A percentile compares a stretch with the other conserved stretches of the same genome.
phyloP scores from a whole-genome alignment of 208 protist species.

The Leishmania aethiopica region DNA sequence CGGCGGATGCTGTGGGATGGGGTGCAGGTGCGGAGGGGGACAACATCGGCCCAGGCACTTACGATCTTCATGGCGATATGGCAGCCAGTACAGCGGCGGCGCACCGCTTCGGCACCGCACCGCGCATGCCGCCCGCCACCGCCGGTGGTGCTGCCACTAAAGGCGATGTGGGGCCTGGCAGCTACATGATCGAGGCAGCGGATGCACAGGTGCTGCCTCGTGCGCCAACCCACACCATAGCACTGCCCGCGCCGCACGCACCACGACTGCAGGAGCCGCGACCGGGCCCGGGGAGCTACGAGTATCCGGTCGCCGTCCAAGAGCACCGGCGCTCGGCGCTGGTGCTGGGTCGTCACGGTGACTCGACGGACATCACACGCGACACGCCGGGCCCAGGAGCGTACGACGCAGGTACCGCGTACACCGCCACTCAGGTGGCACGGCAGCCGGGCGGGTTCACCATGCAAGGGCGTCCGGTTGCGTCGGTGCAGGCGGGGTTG shows the following conservation, averaged over 20 bases:
- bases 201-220: conserved; percentile 27
- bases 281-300: conserved; percentile 54
- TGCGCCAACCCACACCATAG: conserved; percentile 22
- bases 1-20: background rate
- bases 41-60: conserved; percentile 51
- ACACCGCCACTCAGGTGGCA: conserved; percentile 12
- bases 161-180: conserved; percentile 30
- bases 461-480: conserved; percentile 13
- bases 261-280: background rate
- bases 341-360: conserved; percentile 8
- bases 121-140: conserved; percentile 15
- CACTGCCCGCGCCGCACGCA: background rate
- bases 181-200: conserved; percentile 22
- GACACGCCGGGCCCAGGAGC: conserved; percentile 52
- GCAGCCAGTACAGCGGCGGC: background rate
- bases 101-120: conserved; percentile 30
- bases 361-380: background rate
- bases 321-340: conserved; percentile 19
- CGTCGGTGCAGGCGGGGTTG: background rate
- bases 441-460: conserved; percentile 13
- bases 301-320: conserved; percentile 26
- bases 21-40: background rate
- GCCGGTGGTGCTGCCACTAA: background rate
- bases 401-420: conserved; percentile 32
- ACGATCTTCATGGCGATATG: conserved; percentile 20